Conservation (phyloP, 2,329 filamentous ascomycete species). For the Epichloe aotearoae region DNA sequence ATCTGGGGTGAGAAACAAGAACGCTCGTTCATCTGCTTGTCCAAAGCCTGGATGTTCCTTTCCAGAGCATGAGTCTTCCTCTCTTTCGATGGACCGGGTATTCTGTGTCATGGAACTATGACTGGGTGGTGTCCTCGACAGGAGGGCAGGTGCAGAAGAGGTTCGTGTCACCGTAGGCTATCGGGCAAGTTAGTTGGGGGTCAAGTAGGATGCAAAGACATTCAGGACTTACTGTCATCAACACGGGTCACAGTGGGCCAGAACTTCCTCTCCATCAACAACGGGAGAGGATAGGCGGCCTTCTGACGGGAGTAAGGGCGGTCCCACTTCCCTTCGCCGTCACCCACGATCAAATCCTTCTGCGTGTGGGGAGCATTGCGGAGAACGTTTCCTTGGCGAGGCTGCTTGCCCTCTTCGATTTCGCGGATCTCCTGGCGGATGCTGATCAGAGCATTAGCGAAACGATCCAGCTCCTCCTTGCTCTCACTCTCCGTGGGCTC, state of each 20-base stretch:
- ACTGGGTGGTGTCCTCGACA: constrained; percentile 47
- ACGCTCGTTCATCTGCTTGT: background rate
- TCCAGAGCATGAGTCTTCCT: no score
- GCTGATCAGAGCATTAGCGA: constrained; percentile 76
- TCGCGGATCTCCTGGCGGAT: constrained; percentile 78
- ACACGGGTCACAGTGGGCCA: constrained; percentile 82
- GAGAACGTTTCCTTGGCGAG: constrained; percentile 66
- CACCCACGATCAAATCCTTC: constrained; percentile 57
- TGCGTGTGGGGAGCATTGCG: constrained; percentile 83
- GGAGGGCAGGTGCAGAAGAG: constrained; percentile 91
- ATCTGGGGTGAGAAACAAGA: background rate
- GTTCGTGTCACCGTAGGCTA: constrained; percentile 81
- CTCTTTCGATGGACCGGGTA: background rate
- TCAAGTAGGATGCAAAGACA: background rate
- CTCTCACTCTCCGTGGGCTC: constrained; percentile 92
- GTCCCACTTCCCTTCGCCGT: constrained; percentile 51
- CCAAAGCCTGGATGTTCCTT: no score
- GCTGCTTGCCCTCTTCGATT: constrained; percentile 66
- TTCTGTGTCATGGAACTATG: background rate
- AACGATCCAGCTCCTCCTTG: constrained; percentile 84
- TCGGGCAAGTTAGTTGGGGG: constrained; percentile 2
- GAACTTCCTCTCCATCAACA: constrained; percentile 89
- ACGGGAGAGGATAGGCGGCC: constrained; percentile 77
- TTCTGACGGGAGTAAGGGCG: constrained; percentile 68
- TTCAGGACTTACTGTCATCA: constrained; percentile 59